Evolutionary conservation across 2,329 filamentous ascomycete species (phyloP).

Genomic region (Colletotrichum godetiae): DNA sequence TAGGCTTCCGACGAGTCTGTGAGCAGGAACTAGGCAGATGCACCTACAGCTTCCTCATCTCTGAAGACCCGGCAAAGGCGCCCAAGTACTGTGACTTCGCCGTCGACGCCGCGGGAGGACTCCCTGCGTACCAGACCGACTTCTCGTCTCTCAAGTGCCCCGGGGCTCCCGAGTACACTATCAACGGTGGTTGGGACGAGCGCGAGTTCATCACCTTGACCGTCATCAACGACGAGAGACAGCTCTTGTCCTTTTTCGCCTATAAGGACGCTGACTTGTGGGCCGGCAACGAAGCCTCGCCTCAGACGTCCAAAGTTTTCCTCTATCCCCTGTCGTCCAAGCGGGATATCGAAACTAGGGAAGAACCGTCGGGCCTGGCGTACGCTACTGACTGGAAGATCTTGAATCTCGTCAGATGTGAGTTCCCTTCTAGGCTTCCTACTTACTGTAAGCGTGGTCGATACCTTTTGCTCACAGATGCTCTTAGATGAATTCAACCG

Average conservation of each 20-base stretch:
- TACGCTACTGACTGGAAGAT: too few species aligned
- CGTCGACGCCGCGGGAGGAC: neutral
- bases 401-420: too few species aligned
- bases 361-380: too few species aligned
- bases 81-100: slow-evolving; percentile 16
- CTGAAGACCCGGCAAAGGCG: neutral
- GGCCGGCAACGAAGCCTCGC: neutral
- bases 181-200: slow-evolving; percentile 30
- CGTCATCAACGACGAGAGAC: neutral
- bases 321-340: too few species aligned
- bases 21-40: slow-evolving; percentile 2
- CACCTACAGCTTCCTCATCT: slow-evolving; percentile 19
- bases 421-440: too few species aligned
- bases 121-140: slow-evolving; percentile 5
- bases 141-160: slow-evolving; percentile 6
- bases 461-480: too few species aligned
- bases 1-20: slow-evolving; percentile 11
- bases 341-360: too few species aligned
- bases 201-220: neutral
- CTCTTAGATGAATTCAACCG: too few species aligned
- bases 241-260: neutral
- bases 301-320: too few species aligned
- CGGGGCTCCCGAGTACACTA: neutral
- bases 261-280: neutral
- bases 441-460: too few species aligned